Conservation (phyloP, 75 land plant species). For the Selaginella moellendorffii region DNA sequence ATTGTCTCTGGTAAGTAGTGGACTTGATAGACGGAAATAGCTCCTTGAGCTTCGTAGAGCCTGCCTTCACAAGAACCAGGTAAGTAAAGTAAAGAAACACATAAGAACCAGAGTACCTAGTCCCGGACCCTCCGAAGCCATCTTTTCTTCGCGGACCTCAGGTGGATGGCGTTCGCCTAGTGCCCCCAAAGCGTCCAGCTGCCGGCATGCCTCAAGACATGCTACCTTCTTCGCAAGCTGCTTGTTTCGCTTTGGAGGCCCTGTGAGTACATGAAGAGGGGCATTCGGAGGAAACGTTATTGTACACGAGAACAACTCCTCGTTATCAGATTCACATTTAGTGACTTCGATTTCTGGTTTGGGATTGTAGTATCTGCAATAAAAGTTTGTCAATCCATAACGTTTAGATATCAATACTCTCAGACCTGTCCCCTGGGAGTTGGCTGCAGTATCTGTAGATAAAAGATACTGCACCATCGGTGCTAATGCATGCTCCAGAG, state of each 20-base stretch:
- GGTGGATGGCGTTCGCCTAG: constrained; percentile 61
- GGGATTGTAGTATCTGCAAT: constrained; percentile 56
- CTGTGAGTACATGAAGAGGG: constrained; percentile 44
- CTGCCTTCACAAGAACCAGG: constrained; percentile 24
- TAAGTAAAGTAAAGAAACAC: not conserved
- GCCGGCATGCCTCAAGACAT: constrained; percentile 79
- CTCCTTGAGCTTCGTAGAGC: constrained; percentile 86
- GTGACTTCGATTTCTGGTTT: constrained; percentile 39
- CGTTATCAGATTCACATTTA: constrained; percentile 3
- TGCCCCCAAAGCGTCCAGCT: constrained; percentile 55
- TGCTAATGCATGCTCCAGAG: constrained; percentile 43
- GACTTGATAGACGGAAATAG: constrained; percentile 38
- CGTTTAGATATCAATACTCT: not conserved
- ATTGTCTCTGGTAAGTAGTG: constrained; percentile 41
- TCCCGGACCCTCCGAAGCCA: not conserved
- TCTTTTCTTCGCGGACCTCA: constrained; percentile 23
- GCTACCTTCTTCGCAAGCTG: constrained; percentile 54
- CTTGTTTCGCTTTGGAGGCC: constrained; percentile 25
- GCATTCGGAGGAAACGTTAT: constrained; percentile 73
- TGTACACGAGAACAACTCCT: constrained; percentile 27
- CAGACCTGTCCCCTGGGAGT: constrained; percentile 69
- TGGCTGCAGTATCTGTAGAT: constrained; percentile 49
- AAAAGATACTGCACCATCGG: constrained; percentile 46
- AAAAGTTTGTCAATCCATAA: no score
- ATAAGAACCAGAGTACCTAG: no score